Evolutionary conservation across 2,329 filamentous ascomycete genomes (phyloP), one percentile per base, ranked within the genome.

Genomic region (Cercospora sp.): DNA sequence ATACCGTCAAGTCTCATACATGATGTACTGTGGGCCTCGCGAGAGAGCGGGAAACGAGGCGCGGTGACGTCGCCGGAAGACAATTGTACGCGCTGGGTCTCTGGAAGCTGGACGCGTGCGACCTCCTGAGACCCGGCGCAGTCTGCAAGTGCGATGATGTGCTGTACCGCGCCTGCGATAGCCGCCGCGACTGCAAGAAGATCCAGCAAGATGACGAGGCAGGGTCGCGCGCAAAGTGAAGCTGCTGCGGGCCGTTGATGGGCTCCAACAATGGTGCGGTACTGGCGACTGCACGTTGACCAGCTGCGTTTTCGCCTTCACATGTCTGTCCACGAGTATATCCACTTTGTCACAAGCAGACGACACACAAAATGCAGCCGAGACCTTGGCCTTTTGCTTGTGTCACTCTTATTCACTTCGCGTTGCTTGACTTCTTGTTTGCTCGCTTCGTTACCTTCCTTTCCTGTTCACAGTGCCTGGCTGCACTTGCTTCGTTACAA

Each of bases 351-450:
- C 42, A 48, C 42, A 48, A 20, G 42, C 33, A 42, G 20, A 28
- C 18, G 18, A 26, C 23, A n/a, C 36, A 26, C 18, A 28, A 31
- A 48, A n/a, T 63, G 60, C 60, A 51, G 42, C 60, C 60, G 42
- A 63, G 20, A n/a, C 20, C 62, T 64, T 39, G 48, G 62, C 62
- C 31, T 8, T 5, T 42, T 18, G 51, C 62, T 57, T 58, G 62
- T 64, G 62, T 33, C 31, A 57, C 62, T 36, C 53, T 30, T 18
- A 28, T 58, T 33, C 26, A 58, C 53, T 58, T 58, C 30, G 23
- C 53, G n/a, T 30, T 58, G 53, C 53, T 58, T 30, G 3, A 58
- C 55, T 18, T 36, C 55, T 36, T 13, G 28, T 59, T 36, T 26
- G 23, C 30, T 58, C 55, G 7, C 28, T 36, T 36, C 55, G 16